Percentiles rank a stretch among this genome's conserved stretches.
These are phyloP conservation scores for Fistulifera solaris DNA, from an alignment of 108 stramenopile genomes.

Conservation along the genomic window DNA sequence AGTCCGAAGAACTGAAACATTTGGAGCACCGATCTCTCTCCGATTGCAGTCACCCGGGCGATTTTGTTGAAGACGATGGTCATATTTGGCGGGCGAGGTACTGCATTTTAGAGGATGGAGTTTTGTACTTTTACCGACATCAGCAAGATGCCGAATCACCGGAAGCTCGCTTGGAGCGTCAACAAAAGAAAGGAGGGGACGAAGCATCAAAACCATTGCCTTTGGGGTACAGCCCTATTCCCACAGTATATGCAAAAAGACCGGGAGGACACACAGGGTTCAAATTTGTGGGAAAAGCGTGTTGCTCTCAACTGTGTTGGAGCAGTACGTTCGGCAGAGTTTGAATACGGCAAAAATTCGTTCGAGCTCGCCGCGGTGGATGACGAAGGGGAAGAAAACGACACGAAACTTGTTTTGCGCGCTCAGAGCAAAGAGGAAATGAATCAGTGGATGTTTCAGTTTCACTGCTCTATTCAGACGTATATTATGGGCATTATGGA, in stretches of 20 bases:
- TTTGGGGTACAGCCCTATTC: constrained; percentile 10
- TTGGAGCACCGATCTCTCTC: too few relatives aligned
- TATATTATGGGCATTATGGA: constrained; percentile 50
- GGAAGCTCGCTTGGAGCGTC: constrained; percentile 60
- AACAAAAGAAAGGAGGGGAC: constrained; percentile 4
- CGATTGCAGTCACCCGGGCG: neutral
- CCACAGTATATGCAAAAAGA: constrained; percentile 1
- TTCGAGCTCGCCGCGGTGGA: constrained; percentile 56
- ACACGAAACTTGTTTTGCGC: constrained; percentile 29
- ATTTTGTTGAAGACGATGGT: constrained; percentile 28
- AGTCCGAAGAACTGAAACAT: too few relatives aligned
- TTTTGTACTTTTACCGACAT: constrained; percentile 70
- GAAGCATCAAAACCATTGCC: neutral
- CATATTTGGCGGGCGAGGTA: constrained; percentile 72
- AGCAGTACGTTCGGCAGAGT: constrained; percentile 60
- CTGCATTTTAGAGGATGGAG: constrained; percentile 64
- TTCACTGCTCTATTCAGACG: constrained; percentile 56
- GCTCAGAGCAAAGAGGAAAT: constrained; percentile 46
- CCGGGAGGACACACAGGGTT: too few relatives aligned
- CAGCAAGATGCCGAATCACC: constrained; percentile 42
- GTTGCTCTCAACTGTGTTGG: constrained; percentile 57
- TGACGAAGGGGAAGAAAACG: constrained; percentile 19
- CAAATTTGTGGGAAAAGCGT: constrained; percentile 55
- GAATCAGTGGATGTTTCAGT: constrained; percentile 77
- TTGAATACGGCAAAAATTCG: constrained; percentile 46